Evolutionary conservation across 257 asterid genomes (phyloP), one percentile per base, ranked within the genome.

Genomic region (Solanum rostratum): DNA sequence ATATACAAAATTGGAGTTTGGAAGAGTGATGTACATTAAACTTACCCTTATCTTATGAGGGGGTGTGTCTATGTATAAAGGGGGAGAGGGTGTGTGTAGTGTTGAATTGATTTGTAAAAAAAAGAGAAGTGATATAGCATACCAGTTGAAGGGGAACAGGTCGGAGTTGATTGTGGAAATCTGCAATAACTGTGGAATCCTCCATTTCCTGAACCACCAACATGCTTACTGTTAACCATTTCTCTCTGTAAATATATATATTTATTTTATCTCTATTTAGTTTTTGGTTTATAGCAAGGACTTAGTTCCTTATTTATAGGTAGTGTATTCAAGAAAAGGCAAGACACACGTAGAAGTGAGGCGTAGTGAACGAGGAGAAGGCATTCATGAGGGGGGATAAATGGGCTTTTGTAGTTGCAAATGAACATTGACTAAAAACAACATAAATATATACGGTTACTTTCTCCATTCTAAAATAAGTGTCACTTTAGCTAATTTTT

Each of bases 101-200:
- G 5, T 33, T 0, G 5, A 45, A 45, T 45, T 5, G 8, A 52
- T 66, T 16, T 30, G 74, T 16, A 15, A 66, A 66, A 7, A 22
- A 15, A 66, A 27, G 6, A 66, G 43, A 30, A 66, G 66, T 4
- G 15, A 16, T 27, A 7, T 66, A 66, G n/a, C 46, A 18, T 30
- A 66, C 74, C 74, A 15, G 14, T 13, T 16, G 66, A 59, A 59
- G 3, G 16, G 15, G 30, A n/a, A n/a, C 15, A 3, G 6, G 12
- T 18, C 14, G 91, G 84, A 84, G n/a, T 89, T 12, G 91, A 84
- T 12, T 53, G 85, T 10, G 89, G 91, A 69, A 87, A 88, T 52
- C 85, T 57, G 85, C 89, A 90, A 92, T 90, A 89, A 90, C 91
- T 93, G 88, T 90, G 93, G 85, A 92, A 92, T 73, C 91, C 93